phyloP scores from a whole-genome alignment of 2,329 filamentous ascomycete genomes.

The Coleophoma crateriformis region DNA sequence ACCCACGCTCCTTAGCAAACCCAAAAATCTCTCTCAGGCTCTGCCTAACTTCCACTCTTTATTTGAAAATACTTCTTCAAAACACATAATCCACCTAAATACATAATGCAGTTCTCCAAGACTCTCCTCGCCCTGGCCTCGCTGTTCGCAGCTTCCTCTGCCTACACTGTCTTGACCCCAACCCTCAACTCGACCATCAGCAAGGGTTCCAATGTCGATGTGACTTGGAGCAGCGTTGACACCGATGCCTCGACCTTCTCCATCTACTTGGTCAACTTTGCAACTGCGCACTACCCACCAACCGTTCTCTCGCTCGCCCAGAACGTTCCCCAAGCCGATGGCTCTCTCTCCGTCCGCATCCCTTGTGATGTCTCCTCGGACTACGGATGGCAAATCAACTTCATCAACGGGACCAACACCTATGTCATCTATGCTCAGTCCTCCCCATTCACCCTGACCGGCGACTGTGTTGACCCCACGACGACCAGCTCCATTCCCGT shows the following conservation, averaged over 20 bases:
- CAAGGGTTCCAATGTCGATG: constrained; percentile 27
- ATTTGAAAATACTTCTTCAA: neutral
- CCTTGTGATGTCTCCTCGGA: constrained; percentile 30
- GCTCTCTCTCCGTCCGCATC: constrained; percentile 24
- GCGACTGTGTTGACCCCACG: constrained; percentile 22
- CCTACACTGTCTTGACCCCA: constrained; percentile 16
- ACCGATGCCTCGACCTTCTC: constrained; percentile 33
- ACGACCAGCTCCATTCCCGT: constrained; percentile 12
- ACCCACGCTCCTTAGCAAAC: constrained; percentile 1
- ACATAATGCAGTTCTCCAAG: constrained; percentile 5
- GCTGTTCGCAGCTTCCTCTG: constrained; percentile 2
- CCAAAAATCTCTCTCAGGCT: neutral
- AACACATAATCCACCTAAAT: neutral
- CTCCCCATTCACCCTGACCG: constrained; percentile 30
- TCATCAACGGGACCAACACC: constrained; percentile 39
- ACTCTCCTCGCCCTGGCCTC: neutral
- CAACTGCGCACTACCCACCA: constrained; percentile 33
- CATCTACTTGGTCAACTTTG: constrained; percentile 38
- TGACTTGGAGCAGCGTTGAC: constrained; percentile 33
- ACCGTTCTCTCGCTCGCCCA: constrained; percentile 31
- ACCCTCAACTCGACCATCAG: constrained; percentile 29
- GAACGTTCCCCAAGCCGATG: constrained; percentile 24
- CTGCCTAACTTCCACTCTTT: neutral
- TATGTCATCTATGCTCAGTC: constrained; percentile 38
- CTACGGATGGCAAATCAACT: constrained; percentile 37